A percentile compares a stretch with the other conserved stretches of the same genome.
Conservation (phyloP, 805 yeast species). For the Kregervanrija delftensis region DNA sequence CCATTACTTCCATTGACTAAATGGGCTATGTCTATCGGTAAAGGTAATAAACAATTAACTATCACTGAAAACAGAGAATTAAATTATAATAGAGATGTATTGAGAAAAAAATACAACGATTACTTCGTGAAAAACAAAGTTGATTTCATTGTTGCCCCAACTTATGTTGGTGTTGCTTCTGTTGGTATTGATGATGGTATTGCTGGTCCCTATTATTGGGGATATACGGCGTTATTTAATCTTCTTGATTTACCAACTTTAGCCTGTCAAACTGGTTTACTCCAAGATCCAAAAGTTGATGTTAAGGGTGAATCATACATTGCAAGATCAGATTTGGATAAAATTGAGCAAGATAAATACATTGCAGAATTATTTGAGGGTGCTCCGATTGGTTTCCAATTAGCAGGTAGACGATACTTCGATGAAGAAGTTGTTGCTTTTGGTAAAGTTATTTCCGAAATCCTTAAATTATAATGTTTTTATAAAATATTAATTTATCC, state of each 20-base stretch:
- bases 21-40: constrained; percentile 45
- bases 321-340: constrained; percentile 21
- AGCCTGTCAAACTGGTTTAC: constrained; percentile 50
- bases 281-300: constrained; percentile 32
- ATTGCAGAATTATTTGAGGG: constrained; percentile 31
- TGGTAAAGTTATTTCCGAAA: constrained; percentile 31
- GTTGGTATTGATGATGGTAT: constrained; percentile 38
- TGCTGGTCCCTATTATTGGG: constrained; percentile 63
- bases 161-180: constrained; percentile 61
- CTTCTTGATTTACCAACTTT: constrained; percentile 59
- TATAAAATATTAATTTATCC: too few relatives aligned
- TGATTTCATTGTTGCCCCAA: constrained; percentile 56
- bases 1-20: constrained; percentile 51
- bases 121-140: constrained; percentile 41
- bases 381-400: constrained; percentile 43
- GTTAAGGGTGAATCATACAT: constrained; percentile 9
- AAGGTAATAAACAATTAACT: constrained; percentile 40
- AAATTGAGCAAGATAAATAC: constrained; percentile 25
- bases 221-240: constrained; percentile 67
- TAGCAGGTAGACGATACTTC: constrained; percentile 41
- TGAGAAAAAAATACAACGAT: constrained; percentile 43
- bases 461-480: constrained; percentile 8
- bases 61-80: constrained; percentile 41
- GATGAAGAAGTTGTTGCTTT: constrained; percentile 43
- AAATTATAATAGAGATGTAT: constrained; percentile 41